Conservation (phyloP, 257 asterid genomes). For the Phtheirospermum japonicum region DNA sequence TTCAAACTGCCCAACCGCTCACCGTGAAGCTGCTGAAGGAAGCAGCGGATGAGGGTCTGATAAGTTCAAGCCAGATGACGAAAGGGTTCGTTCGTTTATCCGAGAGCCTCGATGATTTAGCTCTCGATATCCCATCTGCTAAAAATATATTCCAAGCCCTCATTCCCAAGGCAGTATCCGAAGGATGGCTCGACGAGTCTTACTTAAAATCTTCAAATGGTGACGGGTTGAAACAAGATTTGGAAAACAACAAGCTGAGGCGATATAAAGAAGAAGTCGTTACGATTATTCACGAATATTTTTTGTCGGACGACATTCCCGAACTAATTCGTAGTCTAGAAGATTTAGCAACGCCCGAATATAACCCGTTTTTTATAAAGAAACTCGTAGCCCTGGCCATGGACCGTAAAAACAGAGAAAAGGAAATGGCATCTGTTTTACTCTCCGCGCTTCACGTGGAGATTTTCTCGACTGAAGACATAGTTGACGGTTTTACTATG, state of each 20-base stretch:
- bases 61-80: conserved; percentile 88
- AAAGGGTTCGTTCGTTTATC: conserved; percentile 79
- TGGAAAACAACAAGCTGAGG: conserved; percentile 55
- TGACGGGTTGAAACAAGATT: conserved; percentile 41
- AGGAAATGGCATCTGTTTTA: conserved; percentile 92
- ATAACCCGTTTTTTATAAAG: conserved; percentile 77
- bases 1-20: conserved; percentile 54
- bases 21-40: conserved; percentile 67
- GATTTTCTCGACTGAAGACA: conserved; percentile 81
- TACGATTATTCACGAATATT: conserved; percentile 80
- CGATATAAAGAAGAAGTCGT: conserved; percentile 75
- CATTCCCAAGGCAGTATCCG: conserved; percentile 70
- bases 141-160: conserved; percentile 50
- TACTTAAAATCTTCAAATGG: conserved; percentile 45
- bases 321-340: conserved; percentile 80
- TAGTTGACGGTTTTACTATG: conserved; percentile 75
- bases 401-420: conserved; percentile 92
- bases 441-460: conserved; percentile 88
- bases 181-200: conserved; percentile 89
- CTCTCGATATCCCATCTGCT: conserved; percentile 94
- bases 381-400: conserved; percentile 81
- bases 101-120: conserved; percentile 92
- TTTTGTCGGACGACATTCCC: conserved; percentile 90
- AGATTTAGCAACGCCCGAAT: conserved; percentile 69
- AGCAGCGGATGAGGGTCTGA: conserved; percentile 90